These are phyloP conservation scores for Omphalotus guepiniiformis DNA, from an alignment of 768 basidiomycete genomes.

Conservation along the genomic window DNA sequence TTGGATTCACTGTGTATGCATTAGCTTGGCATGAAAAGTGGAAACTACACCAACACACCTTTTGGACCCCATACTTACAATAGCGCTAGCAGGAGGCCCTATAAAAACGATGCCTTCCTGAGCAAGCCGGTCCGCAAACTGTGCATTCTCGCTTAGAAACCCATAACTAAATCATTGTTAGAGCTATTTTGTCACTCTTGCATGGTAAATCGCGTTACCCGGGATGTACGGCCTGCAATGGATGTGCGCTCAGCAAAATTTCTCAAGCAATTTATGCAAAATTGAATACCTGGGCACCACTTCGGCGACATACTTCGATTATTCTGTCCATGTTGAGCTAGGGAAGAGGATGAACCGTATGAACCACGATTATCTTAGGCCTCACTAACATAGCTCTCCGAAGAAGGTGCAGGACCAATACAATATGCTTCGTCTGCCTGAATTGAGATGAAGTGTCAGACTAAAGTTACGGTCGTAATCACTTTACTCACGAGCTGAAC, in stretches of 20 bases:
- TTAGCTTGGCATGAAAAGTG: neutral
- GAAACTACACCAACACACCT: constrained; percentile 43
- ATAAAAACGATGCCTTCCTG: constrained; percentile 84
- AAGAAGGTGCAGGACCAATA: constrained; percentile 87
- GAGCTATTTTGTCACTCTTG: neutral
- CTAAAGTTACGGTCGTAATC: neutral
- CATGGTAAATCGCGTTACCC: constrained; percentile 44
- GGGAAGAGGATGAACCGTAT: neutral
- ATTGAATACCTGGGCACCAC: constrained; percentile 73
- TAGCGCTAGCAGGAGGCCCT: constrained; percentile 84
- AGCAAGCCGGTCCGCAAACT: constrained; percentile 71
- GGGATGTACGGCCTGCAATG: constrained; percentile 79
- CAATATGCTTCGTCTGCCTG: constrained; percentile 87
- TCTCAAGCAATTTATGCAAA: neutral
- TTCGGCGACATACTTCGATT: constrained; percentile 72
- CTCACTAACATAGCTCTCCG: constrained; percentile 79
- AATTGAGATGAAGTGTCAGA: neutral
- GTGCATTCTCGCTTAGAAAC: constrained; percentile 89
- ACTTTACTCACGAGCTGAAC: constrained; percentile 64
- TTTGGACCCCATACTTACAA: constrained; percentile 94
- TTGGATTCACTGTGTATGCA: constrained; percentile 73
- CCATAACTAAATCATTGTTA: constrained; percentile 53
- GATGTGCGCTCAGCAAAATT: neutral
- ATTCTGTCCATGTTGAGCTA: constrained; percentile 88
- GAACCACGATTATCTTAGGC: neutral